Evolutionary conservation across 768 basidiomycete genomes (phyloP).

Genomic region (Dioszegia crocea): DNA sequence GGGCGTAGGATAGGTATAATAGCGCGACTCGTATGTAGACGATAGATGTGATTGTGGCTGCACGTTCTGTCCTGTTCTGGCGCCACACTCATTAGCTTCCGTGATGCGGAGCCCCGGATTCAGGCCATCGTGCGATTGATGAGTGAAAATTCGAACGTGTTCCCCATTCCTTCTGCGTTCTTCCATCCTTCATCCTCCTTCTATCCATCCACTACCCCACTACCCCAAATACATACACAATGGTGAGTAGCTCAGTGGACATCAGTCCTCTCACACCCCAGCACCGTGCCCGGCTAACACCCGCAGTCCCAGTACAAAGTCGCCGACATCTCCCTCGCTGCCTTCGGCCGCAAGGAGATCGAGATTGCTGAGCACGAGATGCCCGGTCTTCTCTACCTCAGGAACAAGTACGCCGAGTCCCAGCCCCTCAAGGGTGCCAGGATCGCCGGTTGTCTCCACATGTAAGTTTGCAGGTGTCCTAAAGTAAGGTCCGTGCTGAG

Average conservation of each 20-base stretch:
- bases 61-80: too few species aligned
- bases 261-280: too few species aligned
- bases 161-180: too few species aligned
- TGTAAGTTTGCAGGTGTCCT: too few species aligned
- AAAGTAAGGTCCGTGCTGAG: neutral
- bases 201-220: too few species aligned
- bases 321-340: conserved; percentile 92
- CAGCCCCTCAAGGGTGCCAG: conserved; percentile 91
- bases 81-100: too few species aligned
- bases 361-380: conserved; percentile 88
- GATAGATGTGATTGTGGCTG: neutral
- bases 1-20: neutral
- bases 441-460: conserved; percentile 96
- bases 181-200: too few species aligned
- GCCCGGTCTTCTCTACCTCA: conserved; percentile 74
- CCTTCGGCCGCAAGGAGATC: conserved; percentile 98
- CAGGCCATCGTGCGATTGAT: too few species aligned
- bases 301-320: conserved; percentile 64
- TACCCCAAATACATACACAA: neutral
- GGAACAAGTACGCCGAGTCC: conserved; percentile 72
- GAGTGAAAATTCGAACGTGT: too few species aligned
- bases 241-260: neutral
- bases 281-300: too few species aligned
- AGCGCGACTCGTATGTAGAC: neutral
- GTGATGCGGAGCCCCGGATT: too few species aligned